These are phyloP conservation scores for Colletotrichum lupini DNA, from an alignment of 2,329 filamentous ascomycete genomes.

Conservation along the genomic window DNA sequence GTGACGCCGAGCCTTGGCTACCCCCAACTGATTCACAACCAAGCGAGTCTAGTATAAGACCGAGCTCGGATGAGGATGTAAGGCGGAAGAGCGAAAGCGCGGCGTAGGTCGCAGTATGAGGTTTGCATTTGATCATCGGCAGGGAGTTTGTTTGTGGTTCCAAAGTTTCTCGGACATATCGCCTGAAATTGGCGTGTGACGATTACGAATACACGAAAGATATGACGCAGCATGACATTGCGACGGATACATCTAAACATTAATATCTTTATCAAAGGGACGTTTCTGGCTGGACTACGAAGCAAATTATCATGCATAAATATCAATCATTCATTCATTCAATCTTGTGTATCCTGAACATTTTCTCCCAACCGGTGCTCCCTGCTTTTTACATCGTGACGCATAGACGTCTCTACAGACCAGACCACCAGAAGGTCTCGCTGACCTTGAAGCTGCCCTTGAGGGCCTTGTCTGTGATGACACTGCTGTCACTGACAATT, in stretches of 20 bases:
- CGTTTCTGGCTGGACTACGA: not conserved
- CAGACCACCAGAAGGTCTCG: constrained; percentile 76
- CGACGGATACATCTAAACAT: not conserved
- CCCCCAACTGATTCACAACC: constrained; percentile 13
- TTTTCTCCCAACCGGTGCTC: not conserved
- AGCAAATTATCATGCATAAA: not conserved
- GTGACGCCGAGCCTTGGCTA: constrained; percentile 45
- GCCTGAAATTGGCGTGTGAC: not conserved
- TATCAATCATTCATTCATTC: constrained; percentile 15
- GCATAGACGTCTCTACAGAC: constrained; percentile 54
- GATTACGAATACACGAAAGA: not conserved
- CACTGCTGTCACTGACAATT: constrained; percentile 68
- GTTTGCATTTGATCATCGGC: not conserved
- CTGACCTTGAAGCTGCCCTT: constrained; percentile 65
- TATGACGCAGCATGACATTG: not conserved
- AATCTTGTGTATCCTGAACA: not conserved
- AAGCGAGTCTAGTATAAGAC: not conserved
- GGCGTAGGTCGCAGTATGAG: not conserved
- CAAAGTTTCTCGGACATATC: not conserved
- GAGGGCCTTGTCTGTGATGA: constrained; percentile 58
- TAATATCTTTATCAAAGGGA: not conserved
- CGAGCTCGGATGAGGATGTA: constrained; percentile 8
- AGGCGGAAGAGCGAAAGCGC: constrained; percentile 12
- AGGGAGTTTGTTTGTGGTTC: not conserved
- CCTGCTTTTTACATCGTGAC: not conserved